Base-by-base conservation (phyloP, 225 moss, liverwort and hornwort species). In the Bryoerythrophyllum caledonicum region DNA sequence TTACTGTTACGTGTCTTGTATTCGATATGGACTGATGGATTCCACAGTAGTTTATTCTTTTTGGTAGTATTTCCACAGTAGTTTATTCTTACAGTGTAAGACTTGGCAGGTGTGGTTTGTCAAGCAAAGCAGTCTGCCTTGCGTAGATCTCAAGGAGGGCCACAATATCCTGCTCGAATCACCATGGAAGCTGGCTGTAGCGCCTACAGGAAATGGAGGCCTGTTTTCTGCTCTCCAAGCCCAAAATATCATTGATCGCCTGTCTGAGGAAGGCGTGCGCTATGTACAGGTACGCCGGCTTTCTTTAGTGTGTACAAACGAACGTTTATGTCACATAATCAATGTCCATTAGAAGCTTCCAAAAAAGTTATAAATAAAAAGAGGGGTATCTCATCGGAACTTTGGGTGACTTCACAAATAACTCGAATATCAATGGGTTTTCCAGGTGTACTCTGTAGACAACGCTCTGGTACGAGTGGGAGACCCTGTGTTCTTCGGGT, bases 401-500 rank as follows among this genome's bases (percentile, higher is more conserved):
- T n/a, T n/a, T n/a, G 0, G 13, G 13, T 12, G 43, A 38, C 38
- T 38, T 38, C 1, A 38, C 10, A 38, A 38, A 38, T 8, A 38
- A 38, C 38, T 38, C 38, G 7, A 38, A 67, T 76, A 61, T 71
- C 55, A 56, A 55, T 2, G 46, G 70, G 44, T 54, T n/a, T 67
- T 73, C 56, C 86, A 96, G 94, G 93, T 94, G 49, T 91, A 90
- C 76, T 82, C 96, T 16, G 94, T 94, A 63, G 96, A 96, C 41
- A 96, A 96, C 69, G 92, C 90, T 24, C 74, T 96, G 40, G 88
- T 83, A 55, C 88, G 89, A 82, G 92, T 96, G 53, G 91, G 92
- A 72, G 96, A 96, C 80, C 96, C 94, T 30, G 93, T 96, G 57
- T 96, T 96, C 79, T 96, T 96, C 83, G 96, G 93, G 48, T 92